A percentile compares a stretch with the other conserved stretches of the same genome.
These are phyloP conservation scores for Globisporangium barbulae DNA, from an alignment of 352 stramenopile genomes.

Conservation along the genomic window DNA sequence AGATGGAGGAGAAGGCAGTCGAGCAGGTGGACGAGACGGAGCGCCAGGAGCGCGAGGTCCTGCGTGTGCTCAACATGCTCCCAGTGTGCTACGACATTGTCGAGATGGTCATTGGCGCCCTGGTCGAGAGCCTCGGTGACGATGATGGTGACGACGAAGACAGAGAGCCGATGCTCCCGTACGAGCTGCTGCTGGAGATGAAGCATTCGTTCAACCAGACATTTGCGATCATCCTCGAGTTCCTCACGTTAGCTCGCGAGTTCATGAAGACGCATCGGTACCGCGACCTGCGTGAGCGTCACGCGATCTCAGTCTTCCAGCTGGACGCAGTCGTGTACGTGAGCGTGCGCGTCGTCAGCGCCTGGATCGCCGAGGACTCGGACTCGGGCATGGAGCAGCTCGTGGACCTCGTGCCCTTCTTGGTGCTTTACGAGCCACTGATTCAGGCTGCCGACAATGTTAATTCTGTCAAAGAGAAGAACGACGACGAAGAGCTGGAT, in stretches of 20 bases:
- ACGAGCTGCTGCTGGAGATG: constrained; percentile 69
- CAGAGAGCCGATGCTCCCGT: constrained; percentile 46
- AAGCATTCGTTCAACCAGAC: constrained; percentile 66
- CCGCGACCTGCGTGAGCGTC: constrained; percentile 34
- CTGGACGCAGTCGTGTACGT: constrained; percentile 75
- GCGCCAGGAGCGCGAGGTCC: constrained; percentile 47
- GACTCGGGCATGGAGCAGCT: constrained; percentile 67
- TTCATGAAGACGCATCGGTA: constrained; percentile 76
- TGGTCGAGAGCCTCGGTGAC: constrained; percentile 44
- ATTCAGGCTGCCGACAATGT: constrained; percentile 1
- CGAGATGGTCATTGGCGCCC: constrained; percentile 60
- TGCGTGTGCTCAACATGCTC: constrained; percentile 54
- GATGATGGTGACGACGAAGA: constrained; percentile 13
- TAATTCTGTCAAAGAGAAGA: constrained; percentile 14
- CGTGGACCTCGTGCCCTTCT: constrained; percentile 71
- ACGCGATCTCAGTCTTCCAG: constrained; percentile 37
- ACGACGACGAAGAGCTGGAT: constrained; percentile 33
- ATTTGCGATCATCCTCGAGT: constrained; percentile 69
- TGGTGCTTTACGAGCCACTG: constrained; percentile 60
- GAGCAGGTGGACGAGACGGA: constrained; percentile 40
- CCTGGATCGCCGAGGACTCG: constrained; percentile 83
- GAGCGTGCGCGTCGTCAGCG: constrained; percentile 69
- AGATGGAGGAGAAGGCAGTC: constrained; percentile 58
- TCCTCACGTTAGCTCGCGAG: constrained; percentile 61
- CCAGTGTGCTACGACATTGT: constrained; percentile 78